phyloP scores from a whole-genome alignment of 1,139 yeast genomes.

The Geotrichum klebahnii region DNA sequence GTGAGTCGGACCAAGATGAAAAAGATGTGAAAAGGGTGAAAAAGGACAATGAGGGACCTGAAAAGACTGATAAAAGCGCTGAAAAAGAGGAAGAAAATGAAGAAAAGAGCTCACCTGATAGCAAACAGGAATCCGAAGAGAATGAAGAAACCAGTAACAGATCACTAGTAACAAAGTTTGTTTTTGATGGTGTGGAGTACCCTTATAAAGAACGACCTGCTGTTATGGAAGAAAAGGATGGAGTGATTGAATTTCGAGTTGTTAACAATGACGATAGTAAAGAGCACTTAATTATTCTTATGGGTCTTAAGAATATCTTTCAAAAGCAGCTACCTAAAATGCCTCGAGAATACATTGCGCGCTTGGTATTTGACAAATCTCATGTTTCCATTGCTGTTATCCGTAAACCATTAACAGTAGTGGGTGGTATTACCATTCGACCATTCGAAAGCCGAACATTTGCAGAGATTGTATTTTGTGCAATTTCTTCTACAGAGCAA shows the following conservation, averaged over 20 bases:
- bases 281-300: constrained; percentile 84
- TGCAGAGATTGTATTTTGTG: constrained; percentile 98
- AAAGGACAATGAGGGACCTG: too few species aligned
- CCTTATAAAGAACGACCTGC: constrained; percentile 90
- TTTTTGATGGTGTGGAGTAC: constrained; percentile 75
- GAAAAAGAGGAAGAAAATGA: constrained; percentile 40
- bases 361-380: constrained; percentile 89
- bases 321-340: constrained; percentile 96
- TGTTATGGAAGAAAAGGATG: constrained; percentile 86
- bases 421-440: constrained; percentile 94
- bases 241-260: constrained; percentile 87
- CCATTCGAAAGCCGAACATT: constrained; percentile 87
- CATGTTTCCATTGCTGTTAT: constrained; percentile 96
- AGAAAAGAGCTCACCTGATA: constrained; percentile 45
- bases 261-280: constrained; percentile 89
- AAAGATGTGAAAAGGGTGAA: too few species aligned
- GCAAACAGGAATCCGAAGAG: constrained; percentile 36
- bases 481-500: constrained; percentile 94
- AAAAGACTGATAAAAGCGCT: too few species aligned
- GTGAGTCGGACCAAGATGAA: too few species aligned
- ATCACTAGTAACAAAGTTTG: constrained; percentile 46
- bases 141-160: constrained; percentile 30
- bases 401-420: constrained; percentile 86
- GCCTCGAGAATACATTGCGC: constrained; percentile 95
- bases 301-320: constrained; percentile 92